Conservation (phyloP, 2,329 filamentous ascomycete species). For the Trichoderma sp. region DNA sequence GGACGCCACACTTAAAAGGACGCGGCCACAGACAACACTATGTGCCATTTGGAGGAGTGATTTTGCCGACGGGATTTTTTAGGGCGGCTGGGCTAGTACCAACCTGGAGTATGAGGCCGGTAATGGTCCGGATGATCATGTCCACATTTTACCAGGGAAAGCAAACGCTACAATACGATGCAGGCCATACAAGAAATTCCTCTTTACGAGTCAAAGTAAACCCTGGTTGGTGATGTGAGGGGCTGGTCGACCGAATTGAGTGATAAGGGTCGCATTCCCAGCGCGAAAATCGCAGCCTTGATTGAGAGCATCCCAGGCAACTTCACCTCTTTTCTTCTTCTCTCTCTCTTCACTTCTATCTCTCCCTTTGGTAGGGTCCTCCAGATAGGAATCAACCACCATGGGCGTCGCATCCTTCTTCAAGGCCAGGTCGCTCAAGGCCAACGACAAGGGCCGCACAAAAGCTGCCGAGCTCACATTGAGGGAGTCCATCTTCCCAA, state of each 20-base stretch:
- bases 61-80: constrained; percentile 16
- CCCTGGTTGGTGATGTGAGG: constrained; percentile 16
- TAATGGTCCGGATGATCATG: constrained; percentile 20
- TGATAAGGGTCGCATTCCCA: constrained; percentile 23
- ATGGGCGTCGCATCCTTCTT: constrained; percentile 49
- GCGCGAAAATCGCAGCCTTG: neutral
- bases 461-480: constrained; percentile 60
- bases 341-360: neutral
- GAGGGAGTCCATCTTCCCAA: constrained; percentile 65
- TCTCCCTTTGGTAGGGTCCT: neutral
- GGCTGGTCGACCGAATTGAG: constrained; percentile 12
- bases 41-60: neutral
- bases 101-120: constrained; percentile 13
- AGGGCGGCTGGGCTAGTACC: constrained; percentile 2
- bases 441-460: constrained; percentile 44
- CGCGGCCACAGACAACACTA: neutral
- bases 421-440: constrained; percentile 47
- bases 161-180: constrained; percentile 6
- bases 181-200: neutral
- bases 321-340: neutral
- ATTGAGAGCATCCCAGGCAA: neutral
- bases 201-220: constrained; percentile 5
- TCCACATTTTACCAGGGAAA: neutral
- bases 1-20: neutral
- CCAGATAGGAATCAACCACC: constrained; percentile 1